phyloP scores from a whole-genome alignment of 2,329 filamentous ascomycete species.

The Xylariaceae sp. region DNA sequence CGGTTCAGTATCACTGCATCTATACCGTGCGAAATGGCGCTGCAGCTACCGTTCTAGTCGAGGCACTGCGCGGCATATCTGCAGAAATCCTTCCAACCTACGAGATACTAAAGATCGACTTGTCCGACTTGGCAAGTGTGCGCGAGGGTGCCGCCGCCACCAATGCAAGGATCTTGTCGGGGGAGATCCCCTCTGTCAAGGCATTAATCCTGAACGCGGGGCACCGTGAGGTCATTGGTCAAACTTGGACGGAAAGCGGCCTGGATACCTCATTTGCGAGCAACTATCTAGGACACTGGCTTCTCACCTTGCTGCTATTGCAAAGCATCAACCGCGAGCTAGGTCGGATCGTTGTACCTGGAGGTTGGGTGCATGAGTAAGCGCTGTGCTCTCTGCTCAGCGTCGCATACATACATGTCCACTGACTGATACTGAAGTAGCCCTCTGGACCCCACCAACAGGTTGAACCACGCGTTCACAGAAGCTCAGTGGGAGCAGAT shows the following conservation, averaged over 20 bases:
- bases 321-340: constrained; percentile 18
- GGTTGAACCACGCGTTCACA: constrained; percentile 18
- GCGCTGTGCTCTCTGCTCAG: not conserved
- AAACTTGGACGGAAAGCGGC: constrained; percentile 14
- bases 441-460: constrained; percentile 10
- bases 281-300: constrained; percentile 25
- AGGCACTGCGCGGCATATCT: constrained; percentile 1
- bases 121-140: constrained; percentile 9
- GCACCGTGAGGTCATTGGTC: constrained; percentile 21
- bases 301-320: constrained; percentile 20
- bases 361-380: constrained; percentile 30
- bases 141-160: constrained; percentile 5
- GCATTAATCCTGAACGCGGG: constrained; percentile 36
- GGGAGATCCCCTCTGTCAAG: constrained; percentile 34
- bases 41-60: constrained; percentile 1
- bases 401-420: not conserved
- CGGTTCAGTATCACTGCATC: constrained; percentile 4
- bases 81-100: constrained; percentile 6
- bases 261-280: constrained; percentile 18
- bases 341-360: constrained; percentile 19
- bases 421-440: constrained; percentile 1
- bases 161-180: constrained; percentile 10
- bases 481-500: constrained; percentile 19
- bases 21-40: constrained; percentile 7
- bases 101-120: constrained; percentile 9